Evolutionary conservation across 495 filamentous ascomycete species (phyloP).

Genomic region (Hyaloscypha finlandica): DNA sequence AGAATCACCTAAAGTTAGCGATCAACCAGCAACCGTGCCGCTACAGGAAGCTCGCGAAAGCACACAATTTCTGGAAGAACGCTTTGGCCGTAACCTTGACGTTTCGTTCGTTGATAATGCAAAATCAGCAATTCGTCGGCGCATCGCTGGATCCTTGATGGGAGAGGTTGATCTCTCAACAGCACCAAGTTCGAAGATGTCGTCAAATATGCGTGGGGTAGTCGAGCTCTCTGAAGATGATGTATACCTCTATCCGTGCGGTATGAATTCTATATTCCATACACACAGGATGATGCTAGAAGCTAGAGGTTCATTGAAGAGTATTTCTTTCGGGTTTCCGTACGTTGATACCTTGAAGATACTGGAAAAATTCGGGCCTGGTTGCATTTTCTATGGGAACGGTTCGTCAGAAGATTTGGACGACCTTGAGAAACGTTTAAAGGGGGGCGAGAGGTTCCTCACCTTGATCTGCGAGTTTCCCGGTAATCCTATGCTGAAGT

Average conservation of each 20-base stretch:
- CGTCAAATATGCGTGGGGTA: conserved; percentile 50
- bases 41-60: conserved; percentile 47
- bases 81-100: conserved; percentile 90
- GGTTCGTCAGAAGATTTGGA: conserved; percentile 82
- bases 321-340: conserved; percentile 81
- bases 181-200: conserved; percentile 39
- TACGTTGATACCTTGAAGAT: conserved; percentile 97
- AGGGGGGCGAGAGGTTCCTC: conserved; percentile 74
- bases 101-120: conserved; percentile 74
- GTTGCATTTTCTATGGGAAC: conserved; percentile 87
- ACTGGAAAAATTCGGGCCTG: conserved; percentile 90
- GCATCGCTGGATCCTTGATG: conserved; percentile 86
- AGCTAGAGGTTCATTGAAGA: conserved; percentile 60
- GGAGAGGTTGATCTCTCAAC: conserved; percentile 64
- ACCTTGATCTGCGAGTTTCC: conserved; percentile 94
- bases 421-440: conserved; percentile 73
- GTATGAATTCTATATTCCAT: conserved; percentile 95
- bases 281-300: conserved; percentile 71
- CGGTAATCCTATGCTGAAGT: conserved; percentile 83
- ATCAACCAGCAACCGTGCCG: conserved; percentile 11
- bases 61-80: conserved; percentile 85
- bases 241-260: conserved; percentile 82
- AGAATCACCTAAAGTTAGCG: not conserved
- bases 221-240: conserved; percentile 81
- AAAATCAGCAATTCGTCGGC: conserved; percentile 78